Evolutionary conservation across 108 stramenopile genomes (phyloP), one percentile per base, ranked within the genome.

Genomic region (Skeletonema tropicum): DNA sequence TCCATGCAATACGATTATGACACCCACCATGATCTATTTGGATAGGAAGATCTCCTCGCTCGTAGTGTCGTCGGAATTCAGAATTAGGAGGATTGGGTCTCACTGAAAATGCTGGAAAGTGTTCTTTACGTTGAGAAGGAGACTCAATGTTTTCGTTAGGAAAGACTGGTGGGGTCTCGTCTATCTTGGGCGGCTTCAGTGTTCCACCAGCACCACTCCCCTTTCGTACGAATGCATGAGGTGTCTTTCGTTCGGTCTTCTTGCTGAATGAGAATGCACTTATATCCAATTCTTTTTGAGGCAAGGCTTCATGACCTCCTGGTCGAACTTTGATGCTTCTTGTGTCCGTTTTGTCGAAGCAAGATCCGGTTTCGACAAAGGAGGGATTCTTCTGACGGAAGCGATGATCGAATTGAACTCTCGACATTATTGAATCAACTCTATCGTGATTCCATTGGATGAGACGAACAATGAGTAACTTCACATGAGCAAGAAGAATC

Each of bases 81-180:
- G 95, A 92, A 75, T 94, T 96, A 26, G 94, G 94, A 2, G 94
- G 94, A 66, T 96, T 96, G 31, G 92, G 86, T n/a, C 94, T 85
- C 60, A 80, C 85, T 46, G 85, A 63, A 58, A 88, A 91, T 19
- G 93, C 93, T 41, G 82, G 79, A 76, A 85, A 89, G 64, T 85
- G 60, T 77, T 88, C n/a, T 35, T 52, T 29, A 42, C 32, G 26
- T 70, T 59, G 32, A 13, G 60, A n/a, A 25, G 59, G 15, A 57
- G 64, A 15, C 35, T 65, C 23, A 2, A 81, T 72, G 57, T 81
- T 83, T 60, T 75, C 76, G 59, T 72, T 74, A 2, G 83, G 83
- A 59, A 88, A 77, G 23, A 41, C 38, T 49, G 71, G 80, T 33
- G 78, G 62, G 10, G 79, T 42, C 31, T 77, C 81, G 52, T 73